A percentile compares a stretch with the other conserved stretches of the same genome.
Conservation (phyloP, 2,329 filamentous ascomycete genomes). For the Lachnellula suecica region DNA sequence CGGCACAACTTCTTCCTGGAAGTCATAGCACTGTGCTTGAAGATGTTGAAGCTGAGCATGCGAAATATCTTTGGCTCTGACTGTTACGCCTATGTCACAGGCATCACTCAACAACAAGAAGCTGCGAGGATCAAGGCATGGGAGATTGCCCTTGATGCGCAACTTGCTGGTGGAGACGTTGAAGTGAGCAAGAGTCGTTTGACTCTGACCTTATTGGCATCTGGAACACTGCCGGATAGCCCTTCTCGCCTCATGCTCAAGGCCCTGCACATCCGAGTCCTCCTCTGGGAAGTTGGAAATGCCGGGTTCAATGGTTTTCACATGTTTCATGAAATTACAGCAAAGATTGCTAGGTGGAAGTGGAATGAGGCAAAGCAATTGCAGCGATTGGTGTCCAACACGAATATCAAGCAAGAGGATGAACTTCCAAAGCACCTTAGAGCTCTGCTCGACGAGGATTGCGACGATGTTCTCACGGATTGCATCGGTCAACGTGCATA, state of each 20-base stretch:
- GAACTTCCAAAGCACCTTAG: slow-evolving; percentile 75
- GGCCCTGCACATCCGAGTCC: slow-evolving; percentile 84
- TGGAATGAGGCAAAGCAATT: slow-evolving; percentile 81
- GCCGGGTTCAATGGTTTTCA: slow-evolving; percentile 63
- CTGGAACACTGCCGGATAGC: slow-evolving; percentile 80
- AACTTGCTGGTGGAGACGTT: slow-evolving; percentile 84
- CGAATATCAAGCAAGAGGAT: slow-evolving; percentile 49
- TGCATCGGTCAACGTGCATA: slow-evolving; percentile 81
- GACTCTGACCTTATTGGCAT: slow-evolving; percentile 82
- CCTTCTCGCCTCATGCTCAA: slow-evolving; percentile 86
- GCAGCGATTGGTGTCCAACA: slow-evolving; percentile 46
- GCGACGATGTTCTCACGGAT: slow-evolving; percentile 77
- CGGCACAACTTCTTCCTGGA: slow-evolving; percentile 84
- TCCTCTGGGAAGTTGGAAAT: slow-evolving; percentile 76
- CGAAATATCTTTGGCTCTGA: slow-evolving; percentile 76
- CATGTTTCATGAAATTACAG: slow-evolving; percentile 67
- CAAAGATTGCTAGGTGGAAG: slow-evolving; percentile 69
- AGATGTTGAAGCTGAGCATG: slow-evolving; percentile 78
- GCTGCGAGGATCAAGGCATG: slow-evolving; percentile 85
- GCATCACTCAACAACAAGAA: slow-evolving; percentile 81
- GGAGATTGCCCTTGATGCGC: slow-evolving; percentile 90
- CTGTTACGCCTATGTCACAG: slow-evolving; percentile 76
- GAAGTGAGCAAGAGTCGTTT: slow-evolving; percentile 88
- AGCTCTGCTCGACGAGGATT: slow-evolving; percentile 73
- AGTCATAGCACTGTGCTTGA: slow-evolving; percentile 74